Base-by-base conservation (phyloP, 1,284 basidiomycete genomes). In the Rhodotorula sp. region DNA sequence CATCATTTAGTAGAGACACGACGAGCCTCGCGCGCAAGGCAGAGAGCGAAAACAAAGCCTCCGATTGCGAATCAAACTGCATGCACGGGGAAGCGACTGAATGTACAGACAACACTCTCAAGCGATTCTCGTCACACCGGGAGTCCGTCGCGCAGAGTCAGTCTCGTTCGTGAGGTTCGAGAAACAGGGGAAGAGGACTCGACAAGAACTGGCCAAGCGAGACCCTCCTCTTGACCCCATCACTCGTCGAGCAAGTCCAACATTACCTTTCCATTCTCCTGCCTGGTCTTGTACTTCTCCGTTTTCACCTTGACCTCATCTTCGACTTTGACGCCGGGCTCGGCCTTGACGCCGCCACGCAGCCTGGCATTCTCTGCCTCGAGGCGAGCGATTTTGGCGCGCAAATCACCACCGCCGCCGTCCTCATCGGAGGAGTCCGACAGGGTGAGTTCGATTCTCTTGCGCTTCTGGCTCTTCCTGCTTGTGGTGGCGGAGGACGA, bases 401-500 rank as follows among this genome's bases (percentile, higher is more conserved):
- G 62, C 10, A 60, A 31, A 23, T 34, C 34, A 21, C 14, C n/a
- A 12, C 54, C 38, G 38, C 14, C 12, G 31, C 58, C 55, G 43
- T 67, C 66, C 4, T 63, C 64, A 26, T 60, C 60, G 18, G n/a
- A 26, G 26, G 54, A 55, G 55, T 64, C 52, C 7, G 62, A 60
- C 52, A 73, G 45, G 2, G 64, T 56, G 60, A 65, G 31, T 14
- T 58, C 66, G 4, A 47, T 50, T 18, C 26, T 58, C 26, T 61
- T 55, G 52, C 71, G 68, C 61, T 70, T 55, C 26, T 26, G 23
- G 3, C 16, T 28, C 54, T 31, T 73, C 57, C 60, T 66, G n/a
- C 43, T 23, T 6, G 8, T 15, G 38, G 15, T 14, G 15, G 38
- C 6, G n/a, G 48, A 8, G 3, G 54, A 14, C 10, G 56, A 38